Evolutionary conservation across 495 filamentous ascomycete species (phyloP), one percentile per base, ranked within the genome.

Genomic region (Hypoxylon intermedium): DNA sequence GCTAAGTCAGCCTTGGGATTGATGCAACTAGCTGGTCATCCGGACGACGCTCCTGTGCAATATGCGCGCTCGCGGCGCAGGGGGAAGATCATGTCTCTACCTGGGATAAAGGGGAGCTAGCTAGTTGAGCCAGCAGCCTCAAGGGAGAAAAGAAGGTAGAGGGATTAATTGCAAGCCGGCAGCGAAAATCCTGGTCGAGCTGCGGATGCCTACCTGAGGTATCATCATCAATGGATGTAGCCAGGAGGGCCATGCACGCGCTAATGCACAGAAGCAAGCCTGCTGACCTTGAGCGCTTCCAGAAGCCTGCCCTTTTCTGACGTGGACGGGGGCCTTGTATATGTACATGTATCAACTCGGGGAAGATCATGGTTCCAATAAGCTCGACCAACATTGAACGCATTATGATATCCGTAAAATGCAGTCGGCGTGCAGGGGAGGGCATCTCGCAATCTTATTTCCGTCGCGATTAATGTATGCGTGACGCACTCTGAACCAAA

Each of bases 61-160:
- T 31, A 54, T 65, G 61, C 55, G 45, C 18, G 21, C 12, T 19
- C 28, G 49, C 44, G 61, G 55, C 54, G 30, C 61, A 51, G 54
- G n/a, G n/a, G n/a, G n/a, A n/a, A n/a, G 6, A 19, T 33, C 3
- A 19, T 33, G 18, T 28, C 49, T 12, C 38, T 49, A 26, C 21
- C 31, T 36, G 28, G 33, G 30, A 54, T 24, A 36, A 43, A 44
- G 34, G 40, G 37, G 19, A 33, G 34, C 37, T 19, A 16, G 12
- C 34, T 24, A 48, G n/a, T 16, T 43, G 24, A 26, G 1, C 7
- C 13, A 38, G 36, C 15, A 18, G 36, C 36, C 15, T 38, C 36
- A 15, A 15, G 33, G 15, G 2, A 13, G 7, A 38, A 16, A 15
- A 11, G 15, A 31, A 6, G 6, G 9, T 38, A 38, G 36, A 38